Evolutionary conservation across 208 protist species (phyloP).

Genomic region (Trypanosomatidae sp.): DNA sequence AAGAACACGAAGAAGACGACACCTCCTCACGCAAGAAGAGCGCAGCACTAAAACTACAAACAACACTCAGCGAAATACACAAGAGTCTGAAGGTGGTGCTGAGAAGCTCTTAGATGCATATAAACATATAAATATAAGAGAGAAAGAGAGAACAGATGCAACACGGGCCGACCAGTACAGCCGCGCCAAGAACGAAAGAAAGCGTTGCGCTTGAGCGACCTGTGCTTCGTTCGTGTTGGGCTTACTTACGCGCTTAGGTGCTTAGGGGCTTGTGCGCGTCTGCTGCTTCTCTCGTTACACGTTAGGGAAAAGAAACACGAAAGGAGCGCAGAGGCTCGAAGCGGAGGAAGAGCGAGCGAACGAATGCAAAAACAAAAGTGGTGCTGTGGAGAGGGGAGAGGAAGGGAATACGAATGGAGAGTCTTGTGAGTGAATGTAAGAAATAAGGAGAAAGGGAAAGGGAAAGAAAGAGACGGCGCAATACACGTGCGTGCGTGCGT

Average conservation of each 20-base stretch:
- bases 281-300: not conserved
- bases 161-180: not conserved
- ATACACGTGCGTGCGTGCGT: not conserved
- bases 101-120: not conserved
- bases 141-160: not conserved
- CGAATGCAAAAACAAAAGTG: not conserved
- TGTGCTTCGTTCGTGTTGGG: not conserved
- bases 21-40: not conserved
- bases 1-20: not conserved
- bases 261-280: not conserved
- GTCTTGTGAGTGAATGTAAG: too few species aligned
- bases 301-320: conserved; percentile 1
- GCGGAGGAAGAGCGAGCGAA: conserved; percentile 1
- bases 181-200: not conserved
- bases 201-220: not conserved
- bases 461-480: not conserved
- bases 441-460: not conserved
- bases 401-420: not conserved
- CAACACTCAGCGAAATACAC: not conserved
- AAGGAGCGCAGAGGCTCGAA: conserved; percentile 3
- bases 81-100: not conserved
- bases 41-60: not conserved
- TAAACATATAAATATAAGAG: not conserved
- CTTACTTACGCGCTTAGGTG: not conserved
- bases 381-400: not conserved